Evolutionary conservation across 345 rosid species (phyloP), one percentile per base, ranked within the genome.

Genomic region (Adansonia digitata): DNA sequence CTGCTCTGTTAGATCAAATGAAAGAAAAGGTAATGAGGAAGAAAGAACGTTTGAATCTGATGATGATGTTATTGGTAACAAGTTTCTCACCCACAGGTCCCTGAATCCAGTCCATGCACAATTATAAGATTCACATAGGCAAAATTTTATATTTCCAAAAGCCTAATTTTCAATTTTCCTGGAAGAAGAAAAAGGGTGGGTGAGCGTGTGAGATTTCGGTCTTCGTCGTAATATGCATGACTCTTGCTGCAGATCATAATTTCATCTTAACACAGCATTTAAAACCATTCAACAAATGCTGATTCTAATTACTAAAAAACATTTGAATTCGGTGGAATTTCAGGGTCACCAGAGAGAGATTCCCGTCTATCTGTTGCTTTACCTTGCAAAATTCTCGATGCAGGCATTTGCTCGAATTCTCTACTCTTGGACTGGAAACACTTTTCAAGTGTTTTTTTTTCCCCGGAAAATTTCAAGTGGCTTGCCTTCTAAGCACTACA

Each of bases 1-100:
- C 93, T 90, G 89, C 48, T 93, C 94, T 89, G 89, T 56, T 52
- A 51, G 29, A 74, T 71, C 35, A 27, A 34, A 52, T 74, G 4
- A 9, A 42, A 18, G 52, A 26, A 37, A 15, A 15, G 2, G 13
- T 5, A n/a, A n/a, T n/a, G n/a, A n/a, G n/a, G n/a, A n/a, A 31
- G 3, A 31, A 31, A 31, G 3, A 31, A 31, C 1, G 34, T 31
- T 31, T 31, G 34, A 31, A 31, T 31, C 3, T 31, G 34, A 31
- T 31, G 26, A n/a, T 53, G n/a, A n/a, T n/a, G n/a, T n/a, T n/a
- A n/a, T n/a, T n/a, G n/a, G n/a, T n/a, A n/a, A n/a, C n/a, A n/a
- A n/a, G n/a, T n/a, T n/a, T 52, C 26, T 52, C 51, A 15, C 4
- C n/a, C 20, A 48, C n/a, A 48, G 52, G 1, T 52, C 56, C 56